Base-by-base conservation (phyloP, 2,329 filamentous ascomycete species). In the Alternaria consortialis region DNA sequence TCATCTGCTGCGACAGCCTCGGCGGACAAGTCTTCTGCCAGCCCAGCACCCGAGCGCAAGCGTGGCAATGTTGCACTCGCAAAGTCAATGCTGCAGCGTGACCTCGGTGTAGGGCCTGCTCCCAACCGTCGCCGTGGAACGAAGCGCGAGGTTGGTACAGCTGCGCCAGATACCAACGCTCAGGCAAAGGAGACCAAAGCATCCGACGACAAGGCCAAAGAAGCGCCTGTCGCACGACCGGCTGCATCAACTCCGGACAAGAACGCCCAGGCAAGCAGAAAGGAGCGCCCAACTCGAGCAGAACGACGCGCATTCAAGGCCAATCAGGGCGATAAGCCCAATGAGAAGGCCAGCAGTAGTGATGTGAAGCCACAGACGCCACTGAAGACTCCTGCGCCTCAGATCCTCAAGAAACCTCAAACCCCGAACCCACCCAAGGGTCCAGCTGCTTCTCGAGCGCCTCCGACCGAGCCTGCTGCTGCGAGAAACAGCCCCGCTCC, bases 61-160 rank as follows among this genome's bases (percentile, higher is more conserved):
- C 82, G 86, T 53, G 85, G 84, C 27, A 86, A 81, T 66, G 80
- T 81, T 32, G 82, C 81, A 69, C 82, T 81, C 32, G 85, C 84
- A 4, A 84, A 85, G 43, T 85, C 85, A 50, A 88, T 90, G 73
- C 79, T 89, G 3, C 86, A 88, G 66, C 85, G 87, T 58, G 87
- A 90, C 72, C 78, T 89, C 23, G 87, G 87, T 12, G 80, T 89
- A 13, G 80, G 80, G 31, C 63, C 67, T 25, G 72, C 80, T 32
- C 77, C 80, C n/a, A 81, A 81, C 53, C 81, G 77, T 47, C 72
- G 77, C 48, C 75, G 79, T 36, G 77, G 77, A 15, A 75, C 74
- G 60, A 82, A 76, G 62, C 76, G 76, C 44, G 76, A 79, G 53
- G 65, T 73, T 31, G 69, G 68, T 32, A 44, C 69, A 34, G 63